phyloP scores from a whole-genome alignment of 257 asterid genomes.

The Datura wrightii region DNA sequence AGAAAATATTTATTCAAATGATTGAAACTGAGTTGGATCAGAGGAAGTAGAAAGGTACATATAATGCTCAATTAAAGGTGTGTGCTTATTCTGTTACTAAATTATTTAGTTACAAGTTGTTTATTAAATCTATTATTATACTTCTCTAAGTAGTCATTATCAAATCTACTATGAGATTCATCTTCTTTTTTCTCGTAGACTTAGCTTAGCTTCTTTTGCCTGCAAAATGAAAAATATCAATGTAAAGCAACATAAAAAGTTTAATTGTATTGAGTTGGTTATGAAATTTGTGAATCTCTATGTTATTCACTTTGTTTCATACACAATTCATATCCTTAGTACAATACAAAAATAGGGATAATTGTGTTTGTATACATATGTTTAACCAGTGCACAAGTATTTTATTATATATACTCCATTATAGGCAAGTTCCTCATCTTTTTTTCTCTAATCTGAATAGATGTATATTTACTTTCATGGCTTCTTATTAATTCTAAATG shows the following conservation, averaged over 20 bases:
- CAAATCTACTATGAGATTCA: constrained; percentile 20
- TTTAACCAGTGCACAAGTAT: background rate
- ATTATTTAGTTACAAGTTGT: no score
- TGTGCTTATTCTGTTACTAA: no score
- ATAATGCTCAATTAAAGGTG: no score
- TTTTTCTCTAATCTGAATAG: background rate
- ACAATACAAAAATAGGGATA: background rate
- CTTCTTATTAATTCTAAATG: background rate
- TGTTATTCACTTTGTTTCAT: background rate
- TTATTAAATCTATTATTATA: no score
- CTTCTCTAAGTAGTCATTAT: no score
- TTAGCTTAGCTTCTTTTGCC: constrained; percentile 14
- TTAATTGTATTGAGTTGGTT: constrained; percentile 15
- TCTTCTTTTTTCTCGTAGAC: constrained; percentile 24
- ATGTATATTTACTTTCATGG: background rate
- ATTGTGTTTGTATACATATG: constrained; percentile 8
- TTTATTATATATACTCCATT: background rate
- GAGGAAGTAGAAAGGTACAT: no score
- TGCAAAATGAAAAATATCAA: constrained; percentile 17
- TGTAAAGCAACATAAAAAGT: constrained; percentile 15
- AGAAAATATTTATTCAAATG: no score
- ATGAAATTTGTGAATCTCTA: background rate
- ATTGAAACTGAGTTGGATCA: no score
- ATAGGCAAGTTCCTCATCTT: background rate
- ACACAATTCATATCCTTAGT: background rate